phyloP scores from a whole-genome alignment of 225 moss, liverwort and hornwort species.

The Sphagnum tenellum region DNA sequence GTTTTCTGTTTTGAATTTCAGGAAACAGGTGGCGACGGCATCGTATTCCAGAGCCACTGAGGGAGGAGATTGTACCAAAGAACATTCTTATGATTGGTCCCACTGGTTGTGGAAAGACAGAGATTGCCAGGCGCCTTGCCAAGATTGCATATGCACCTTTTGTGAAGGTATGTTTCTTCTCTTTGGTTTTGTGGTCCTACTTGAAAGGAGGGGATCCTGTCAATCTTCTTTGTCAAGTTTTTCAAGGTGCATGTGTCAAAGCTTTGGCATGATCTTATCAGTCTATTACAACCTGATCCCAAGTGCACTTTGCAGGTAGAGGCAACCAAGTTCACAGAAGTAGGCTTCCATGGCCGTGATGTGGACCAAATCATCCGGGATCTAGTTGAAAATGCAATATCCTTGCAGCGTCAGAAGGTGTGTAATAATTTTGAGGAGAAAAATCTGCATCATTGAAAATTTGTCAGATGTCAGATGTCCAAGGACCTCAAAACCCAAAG shows the following conservation, averaged over 20 bases:
- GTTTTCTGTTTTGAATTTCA: slow-evolving; percentile 7
- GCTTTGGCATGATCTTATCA: too few species aligned
- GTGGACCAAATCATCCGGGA: slow-evolving; percentile 84
- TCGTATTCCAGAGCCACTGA: slow-evolving; percentile 58
- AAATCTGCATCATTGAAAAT: too few species aligned
- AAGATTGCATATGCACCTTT: slow-evolving; percentile 88
- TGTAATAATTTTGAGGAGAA: neutral
- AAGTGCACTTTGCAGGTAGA: slow-evolving; percentile 39
- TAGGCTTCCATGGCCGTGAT: slow-evolving; percentile 86
- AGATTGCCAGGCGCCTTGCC: slow-evolving; percentile 86
- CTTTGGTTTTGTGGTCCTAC: too few species aligned
- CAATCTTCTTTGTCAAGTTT: too few species aligned
- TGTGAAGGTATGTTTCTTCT: slow-evolving; percentile 47
- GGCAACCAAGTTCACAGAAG: slow-evolving; percentile 93
- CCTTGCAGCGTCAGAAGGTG: slow-evolving; percentile 83
- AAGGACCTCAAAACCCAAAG: too few species aligned
- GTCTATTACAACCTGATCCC: too few species aligned
- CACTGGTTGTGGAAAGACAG: slow-evolving; percentile 92
- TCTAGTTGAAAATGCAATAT: slow-evolving; percentile 84
- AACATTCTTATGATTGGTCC: slow-evolving; percentile 94
- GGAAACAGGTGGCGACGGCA: slow-evolving; percentile 85
- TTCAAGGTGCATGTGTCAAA: too few species aligned
- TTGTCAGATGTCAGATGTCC: too few species aligned
- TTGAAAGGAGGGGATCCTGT: too few species aligned
- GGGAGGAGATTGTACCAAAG: slow-evolving; percentile 86